Evolutionary conservation across 495 filamentous ascomycete genomes (phyloP).

Genomic region (Cercophora samala): DNA sequence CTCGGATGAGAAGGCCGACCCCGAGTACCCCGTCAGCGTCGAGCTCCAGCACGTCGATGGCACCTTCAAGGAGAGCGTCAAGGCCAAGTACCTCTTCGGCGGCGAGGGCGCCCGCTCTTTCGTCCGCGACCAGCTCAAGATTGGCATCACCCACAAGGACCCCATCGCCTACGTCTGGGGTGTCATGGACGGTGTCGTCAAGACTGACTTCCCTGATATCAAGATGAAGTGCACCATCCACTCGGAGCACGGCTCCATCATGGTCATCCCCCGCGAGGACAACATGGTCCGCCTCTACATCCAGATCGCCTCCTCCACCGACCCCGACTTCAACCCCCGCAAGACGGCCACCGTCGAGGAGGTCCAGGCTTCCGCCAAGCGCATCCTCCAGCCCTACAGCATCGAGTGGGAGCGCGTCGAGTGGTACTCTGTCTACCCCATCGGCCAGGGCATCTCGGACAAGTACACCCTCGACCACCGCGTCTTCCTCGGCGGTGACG

Average conservation of each 20-base stretch:
- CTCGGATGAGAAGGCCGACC: constrained; percentile 51
- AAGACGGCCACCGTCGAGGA: constrained; percentile 62
- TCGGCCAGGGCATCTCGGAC: constrained; percentile 69
- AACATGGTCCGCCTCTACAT: constrained; percentile 75
- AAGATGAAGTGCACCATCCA: constrained; percentile 89
- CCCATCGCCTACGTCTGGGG: constrained; percentile 71
- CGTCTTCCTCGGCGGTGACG: constrained; percentile 77
- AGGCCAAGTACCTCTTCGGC: constrained; percentile 59
- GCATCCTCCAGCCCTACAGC: constrained; percentile 63
- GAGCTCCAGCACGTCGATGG: constrained; percentile 72
- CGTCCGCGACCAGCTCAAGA: constrained; percentile 61
- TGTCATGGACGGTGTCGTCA: constrained; percentile 71
- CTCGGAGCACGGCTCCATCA: constrained; percentile 64
- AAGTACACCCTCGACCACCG: constrained; percentile 64
- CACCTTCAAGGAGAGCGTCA: constrained; percentile 53
- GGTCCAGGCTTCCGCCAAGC: constrained; percentile 62
- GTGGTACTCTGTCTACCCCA: constrained; percentile 68
- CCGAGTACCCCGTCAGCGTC: constrained; percentile 64
- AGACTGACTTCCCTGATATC: constrained; percentile 75
- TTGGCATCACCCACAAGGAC: constrained; percentile 56
- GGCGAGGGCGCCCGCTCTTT: constrained; percentile 60
- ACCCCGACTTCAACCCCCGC: constrained; percentile 58
- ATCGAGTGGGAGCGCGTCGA: constrained; percentile 68
- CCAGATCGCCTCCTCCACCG: constrained; percentile 65
- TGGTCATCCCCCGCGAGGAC: constrained; percentile 72